Evolutionary conservation across 192 early-diverging fungal genomes (phyloP).

Genomic region (Chytriomyces sp.): DNA sequence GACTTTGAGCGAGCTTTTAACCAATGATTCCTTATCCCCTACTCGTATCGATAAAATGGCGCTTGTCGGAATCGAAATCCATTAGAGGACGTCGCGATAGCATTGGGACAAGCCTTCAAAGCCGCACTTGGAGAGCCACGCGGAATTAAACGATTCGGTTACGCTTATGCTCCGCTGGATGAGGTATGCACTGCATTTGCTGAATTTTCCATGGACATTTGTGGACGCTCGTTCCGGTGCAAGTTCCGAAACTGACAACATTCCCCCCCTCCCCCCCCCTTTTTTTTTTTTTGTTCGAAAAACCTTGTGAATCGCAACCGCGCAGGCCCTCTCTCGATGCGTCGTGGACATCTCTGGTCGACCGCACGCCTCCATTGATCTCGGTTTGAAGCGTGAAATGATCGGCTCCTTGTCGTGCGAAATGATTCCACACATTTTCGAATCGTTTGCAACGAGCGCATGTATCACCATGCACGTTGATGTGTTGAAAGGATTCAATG

Average conservation of each 20-base stretch:
- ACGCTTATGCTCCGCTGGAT: conserved; percentile 94
- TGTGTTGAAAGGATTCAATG: conserved; percentile 93
- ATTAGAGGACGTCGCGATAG: conserved; percentile 88
- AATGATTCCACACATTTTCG: conserved; percentile 98
- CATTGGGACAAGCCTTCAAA: conserved; percentile 92
- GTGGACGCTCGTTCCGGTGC: background rate
- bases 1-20: too few species aligned
- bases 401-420: conserved; percentile 90
- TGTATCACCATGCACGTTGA: conserved; percentile 98
- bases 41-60: too few species aligned
- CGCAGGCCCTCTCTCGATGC: conserved; percentile 83
- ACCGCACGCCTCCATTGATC: conserved; percentile 78
- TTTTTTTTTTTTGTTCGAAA: too few species aligned
- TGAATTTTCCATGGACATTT: background rate
- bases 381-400: conserved; percentile 90
- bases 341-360: conserved; percentile 98
- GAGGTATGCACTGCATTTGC: conserved; percentile 51
- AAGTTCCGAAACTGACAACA: background rate
- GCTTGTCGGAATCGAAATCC: too few species aligned
- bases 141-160: conserved; percentile 93
- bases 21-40: too few species aligned
- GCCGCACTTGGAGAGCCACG: conserved; percentile 88
- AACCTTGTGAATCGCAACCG: background rate
- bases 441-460: conserved; percentile 88
- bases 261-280: too few species aligned